phyloP scores from a whole-genome alignment of 2,329 filamentous ascomycete genomes.

The Trichoderma guizhouense region DNA sequence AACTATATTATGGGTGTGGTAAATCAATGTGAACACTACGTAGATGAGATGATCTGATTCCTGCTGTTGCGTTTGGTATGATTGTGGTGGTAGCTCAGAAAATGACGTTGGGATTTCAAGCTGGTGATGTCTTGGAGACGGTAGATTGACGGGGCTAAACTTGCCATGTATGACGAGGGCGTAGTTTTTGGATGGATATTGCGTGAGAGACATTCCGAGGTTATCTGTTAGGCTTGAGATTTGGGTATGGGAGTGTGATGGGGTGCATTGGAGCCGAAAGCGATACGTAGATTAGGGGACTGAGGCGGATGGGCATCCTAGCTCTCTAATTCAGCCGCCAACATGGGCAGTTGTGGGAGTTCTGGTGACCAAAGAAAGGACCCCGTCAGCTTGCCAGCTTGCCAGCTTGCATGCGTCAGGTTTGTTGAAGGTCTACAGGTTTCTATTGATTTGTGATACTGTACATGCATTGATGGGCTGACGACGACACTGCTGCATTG shows the following conservation, averaged over 20 bases:
- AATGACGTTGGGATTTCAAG: neutral
- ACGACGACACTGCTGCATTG: neutral
- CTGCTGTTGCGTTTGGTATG: neutral
- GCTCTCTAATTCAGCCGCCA: neutral
- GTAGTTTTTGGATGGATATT: neutral
- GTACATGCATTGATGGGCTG: neutral
- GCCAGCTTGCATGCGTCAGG: neutral
- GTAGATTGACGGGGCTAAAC: no score
- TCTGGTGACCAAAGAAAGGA: neutral
- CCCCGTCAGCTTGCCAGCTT: no score
- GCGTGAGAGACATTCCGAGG: neutral
- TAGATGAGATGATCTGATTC: neutral
- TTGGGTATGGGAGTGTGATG: neutral
- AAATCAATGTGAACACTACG: neutral
- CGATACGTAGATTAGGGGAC: fast-evolving
- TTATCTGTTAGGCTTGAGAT: neutral
- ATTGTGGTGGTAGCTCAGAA: neutral
- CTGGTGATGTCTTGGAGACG: neutral
- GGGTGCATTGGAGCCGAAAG: neutral
- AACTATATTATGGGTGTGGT: neutral
- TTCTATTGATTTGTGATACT: neutral
- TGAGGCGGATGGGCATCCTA: neutral
- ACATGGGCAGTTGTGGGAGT: neutral
- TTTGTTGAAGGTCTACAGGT: neutral
- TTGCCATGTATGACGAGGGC: neutral